phyloP scores from a whole-genome alignment of 148 eudicot species.

The Nepenthes gracilis region DNA sequence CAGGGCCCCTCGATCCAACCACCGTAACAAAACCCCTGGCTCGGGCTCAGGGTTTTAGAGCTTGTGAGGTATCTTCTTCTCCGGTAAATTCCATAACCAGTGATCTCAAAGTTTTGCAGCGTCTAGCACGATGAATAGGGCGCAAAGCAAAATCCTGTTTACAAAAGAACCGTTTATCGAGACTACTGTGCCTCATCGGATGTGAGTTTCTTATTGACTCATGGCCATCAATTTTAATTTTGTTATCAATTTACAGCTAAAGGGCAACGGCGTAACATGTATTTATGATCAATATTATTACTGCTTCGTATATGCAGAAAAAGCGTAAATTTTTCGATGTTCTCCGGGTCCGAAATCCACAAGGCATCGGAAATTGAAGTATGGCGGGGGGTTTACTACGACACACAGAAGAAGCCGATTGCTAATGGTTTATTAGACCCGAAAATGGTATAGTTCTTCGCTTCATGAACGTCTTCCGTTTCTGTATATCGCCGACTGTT shows the following conservation, averaged over 20 bases:
- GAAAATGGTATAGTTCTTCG: conserved; percentile 42
- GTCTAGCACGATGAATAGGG: conserved; percentile 12
- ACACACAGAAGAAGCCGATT: conserved; percentile 29
- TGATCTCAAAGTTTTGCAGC: too few relatives aligned
- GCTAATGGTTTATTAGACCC: conserved; percentile 72
- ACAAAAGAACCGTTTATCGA: conserved; percentile 70
- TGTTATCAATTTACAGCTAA: too few relatives aligned
- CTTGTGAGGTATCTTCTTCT: too few relatives aligned
- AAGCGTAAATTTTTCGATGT: conserved; percentile 56
- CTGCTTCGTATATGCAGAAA: conserved; percentile 28
- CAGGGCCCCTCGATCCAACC: too few relatives aligned
- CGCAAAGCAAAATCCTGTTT: conserved; percentile 30
- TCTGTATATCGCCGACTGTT: too few relatives aligned
- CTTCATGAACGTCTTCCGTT: background rate
- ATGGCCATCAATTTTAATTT: background rate
- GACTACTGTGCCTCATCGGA: conserved; percentile 64
- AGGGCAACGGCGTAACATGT: background rate
- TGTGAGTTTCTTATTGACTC: conserved; percentile 23
- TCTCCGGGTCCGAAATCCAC: conserved; percentile 42
- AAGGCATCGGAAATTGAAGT: conserved; percentile 65
- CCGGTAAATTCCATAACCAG: too few relatives aligned
- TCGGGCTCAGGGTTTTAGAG: too few relatives aligned
- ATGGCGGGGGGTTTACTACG: conserved; percentile 34
- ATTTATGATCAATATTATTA: background rate
- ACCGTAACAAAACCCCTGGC: too few relatives aligned